Evolutionary conservation across 257 asterid genomes (phyloP), one percentile per base, ranked within the genome.

Genomic region (Schizonepeta tenuifolia): DNA sequence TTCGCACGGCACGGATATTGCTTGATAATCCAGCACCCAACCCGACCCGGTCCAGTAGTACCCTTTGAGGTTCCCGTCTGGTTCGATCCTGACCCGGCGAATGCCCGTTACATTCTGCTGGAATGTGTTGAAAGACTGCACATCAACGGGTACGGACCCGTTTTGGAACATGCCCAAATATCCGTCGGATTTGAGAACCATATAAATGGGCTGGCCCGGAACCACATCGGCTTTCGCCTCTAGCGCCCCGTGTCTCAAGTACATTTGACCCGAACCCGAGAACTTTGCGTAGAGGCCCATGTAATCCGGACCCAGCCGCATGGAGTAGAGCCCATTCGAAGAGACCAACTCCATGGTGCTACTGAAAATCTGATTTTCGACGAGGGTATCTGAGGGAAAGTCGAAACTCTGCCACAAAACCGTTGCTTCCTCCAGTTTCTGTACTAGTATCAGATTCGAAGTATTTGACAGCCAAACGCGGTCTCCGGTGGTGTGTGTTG

Each of bases 1-100:
- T 1, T 94, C 88, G 38, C 99, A 94, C 4, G 80, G 62, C 17
- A 86, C 93, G 75, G 88, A 24, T 62, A 94, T 87, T 5, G 86
- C 89, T 58, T 81, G 75, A 55, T 89, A 94, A 49, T 94, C 99
- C 41, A 84, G 5, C 0, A 62, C 4, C 99, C 99, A 94, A 35
- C 46, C 65, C 33, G 95, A 80, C 80, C 99, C 99, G 78, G 86
- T 77, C 99, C 99, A 94, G 79, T 84, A 94, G 60, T 89, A 94
- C 0, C 88, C 99, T 54, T 85, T 89, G 0, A 94, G 63, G 26
- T 94, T 89, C 0, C 97, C 97, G 5, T 94, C 97, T 22, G 91
- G 76, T 74, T 94, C 97, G 22, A 94, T 17, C 3, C 80, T 81
- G 71, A 94, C 73, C 82, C 97, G 89, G 20, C 94, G 87, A 5